phyloP scores from a whole-genome alignment of 768 basidiomycete genomes.

The Tricholoma sp. region DNA sequence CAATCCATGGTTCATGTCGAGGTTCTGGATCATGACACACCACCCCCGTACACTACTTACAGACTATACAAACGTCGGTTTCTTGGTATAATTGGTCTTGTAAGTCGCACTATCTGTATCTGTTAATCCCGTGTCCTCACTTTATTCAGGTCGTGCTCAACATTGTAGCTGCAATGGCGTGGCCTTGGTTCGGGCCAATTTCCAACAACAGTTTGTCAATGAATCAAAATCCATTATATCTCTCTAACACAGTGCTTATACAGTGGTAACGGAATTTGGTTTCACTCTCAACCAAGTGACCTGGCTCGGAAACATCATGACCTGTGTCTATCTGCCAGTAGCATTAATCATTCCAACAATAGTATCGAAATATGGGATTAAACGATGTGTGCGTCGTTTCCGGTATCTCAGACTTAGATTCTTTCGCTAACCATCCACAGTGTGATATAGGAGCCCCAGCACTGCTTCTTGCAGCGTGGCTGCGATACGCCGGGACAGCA shows the following conservation, averaged over 20 bases:
- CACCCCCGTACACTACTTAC: constrained; percentile 29
- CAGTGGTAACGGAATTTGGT: constrained; percentile 60
- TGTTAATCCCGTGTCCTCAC: neutral
- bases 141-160: constrained; percentile 52
- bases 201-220: constrained; percentile 50
- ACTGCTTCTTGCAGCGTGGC: constrained; percentile 64
- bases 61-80: constrained; percentile 70
- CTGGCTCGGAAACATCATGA: constrained; percentile 73
- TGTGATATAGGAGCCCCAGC: constrained; percentile 52
- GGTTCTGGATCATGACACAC: neutral
- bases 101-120: neutral
- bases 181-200: constrained; percentile 87
- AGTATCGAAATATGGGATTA: constrained; percentile 54
- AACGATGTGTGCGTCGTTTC: constrained; percentile 49
- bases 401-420: neutral
- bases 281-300: constrained; percentile 70
- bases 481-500: constrained; percentile 69
- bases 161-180: constrained; percentile 57
- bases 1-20: neutral
- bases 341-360: constrained; percentile 57
- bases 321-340: constrained; percentile 56
- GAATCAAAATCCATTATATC: neutral
- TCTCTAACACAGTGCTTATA: neutral
- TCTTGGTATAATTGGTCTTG: constrained; percentile 49
- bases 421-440: constrained; percentile 28